phyloP scores from a whole-genome alignment of 2,329 filamentous ascomycete genomes.

The Phoma sp. region DNA sequence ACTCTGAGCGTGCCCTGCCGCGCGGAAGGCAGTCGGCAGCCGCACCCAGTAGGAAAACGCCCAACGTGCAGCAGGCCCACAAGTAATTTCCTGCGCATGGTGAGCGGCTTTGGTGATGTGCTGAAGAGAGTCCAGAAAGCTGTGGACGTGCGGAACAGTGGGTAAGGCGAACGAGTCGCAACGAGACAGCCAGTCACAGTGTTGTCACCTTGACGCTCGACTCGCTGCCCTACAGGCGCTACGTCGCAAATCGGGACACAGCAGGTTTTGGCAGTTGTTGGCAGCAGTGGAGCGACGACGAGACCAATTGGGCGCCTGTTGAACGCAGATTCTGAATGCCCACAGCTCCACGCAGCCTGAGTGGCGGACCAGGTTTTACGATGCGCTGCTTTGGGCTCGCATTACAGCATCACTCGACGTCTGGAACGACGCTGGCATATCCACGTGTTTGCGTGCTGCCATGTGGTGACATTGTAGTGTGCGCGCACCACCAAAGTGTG shows the following conservation, averaged over 20 bases:
- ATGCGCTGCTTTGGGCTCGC: constrained; percentile 4
- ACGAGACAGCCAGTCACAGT: constrained; percentile 17
- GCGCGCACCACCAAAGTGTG: constrained; percentile 6
- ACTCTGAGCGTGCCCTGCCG: constrained; percentile 30
- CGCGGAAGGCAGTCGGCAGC: constrained; percentile 19
- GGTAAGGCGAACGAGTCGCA: constrained; percentile 23
- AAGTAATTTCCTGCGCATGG: constrained; percentile 44
- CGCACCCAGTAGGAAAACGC: constrained; percentile 29
- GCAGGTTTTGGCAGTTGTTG: constrained; percentile 31
- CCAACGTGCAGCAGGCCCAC: constrained; percentile 30
- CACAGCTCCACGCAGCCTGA: constrained; percentile 16
- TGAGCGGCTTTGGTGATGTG: constrained; percentile 27
- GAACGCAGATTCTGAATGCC: constrained; percentile 23
- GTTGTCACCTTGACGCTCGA: constrained; percentile 30
- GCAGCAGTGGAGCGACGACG: constrained; percentile 23
- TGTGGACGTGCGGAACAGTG: constrained; percentile 28
- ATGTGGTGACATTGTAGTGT: not conserved
- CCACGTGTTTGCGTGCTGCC: constrained; percentile 23
- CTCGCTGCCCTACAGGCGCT: constrained; percentile 19
- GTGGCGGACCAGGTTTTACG: constrained; percentile 7
- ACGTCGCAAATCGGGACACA: constrained; percentile 28
- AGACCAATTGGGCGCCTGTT: constrained; percentile 23
- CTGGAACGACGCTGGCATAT: constrained; percentile 11
- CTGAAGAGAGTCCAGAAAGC: constrained; percentile 30
- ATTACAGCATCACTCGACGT: not conserved